Evolutionary conservation across 2,329 filamentous ascomycete genomes (phyloP).

Genomic region (Calonectria henricotiae): DNA sequence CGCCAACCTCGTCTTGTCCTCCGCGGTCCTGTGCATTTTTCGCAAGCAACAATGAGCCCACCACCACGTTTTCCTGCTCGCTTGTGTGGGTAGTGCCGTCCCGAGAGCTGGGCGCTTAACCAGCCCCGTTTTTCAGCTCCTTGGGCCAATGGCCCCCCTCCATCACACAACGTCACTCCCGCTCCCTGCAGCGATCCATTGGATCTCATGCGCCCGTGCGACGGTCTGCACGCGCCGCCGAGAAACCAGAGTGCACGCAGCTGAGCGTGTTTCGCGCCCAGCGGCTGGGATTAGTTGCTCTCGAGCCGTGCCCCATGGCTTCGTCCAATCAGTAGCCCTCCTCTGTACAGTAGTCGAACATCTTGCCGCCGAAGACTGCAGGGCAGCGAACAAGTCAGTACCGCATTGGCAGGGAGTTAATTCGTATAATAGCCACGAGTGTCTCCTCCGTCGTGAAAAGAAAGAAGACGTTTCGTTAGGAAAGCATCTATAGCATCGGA

Average conservation of each 20-base stretch:
- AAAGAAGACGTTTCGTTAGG: constrained; percentile 39
- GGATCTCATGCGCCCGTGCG: constrained; percentile 28
- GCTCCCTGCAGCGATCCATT: constrained; percentile 32
- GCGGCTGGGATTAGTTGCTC: constrained; percentile 26
- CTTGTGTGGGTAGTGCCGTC: background rate
- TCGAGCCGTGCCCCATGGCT: constrained; percentile 12
- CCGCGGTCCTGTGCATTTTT: background rate
- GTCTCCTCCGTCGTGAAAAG: constrained; percentile 37
- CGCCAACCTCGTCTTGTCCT: constrained; percentile 25
- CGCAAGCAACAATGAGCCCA: constrained; percentile 29
- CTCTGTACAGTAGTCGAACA: constrained; percentile 2
- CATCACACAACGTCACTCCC: constrained; percentile 16
- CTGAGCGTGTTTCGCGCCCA: constrained; percentile 24
- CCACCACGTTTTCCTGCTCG: constrained; percentile 25
- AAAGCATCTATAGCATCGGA: constrained; percentile 45
- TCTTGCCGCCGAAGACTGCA: constrained; percentile 31
- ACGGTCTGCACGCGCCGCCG: constrained; percentile 32
- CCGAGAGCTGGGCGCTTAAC: constrained; percentile 31
- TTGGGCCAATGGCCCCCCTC: constrained; percentile 28
- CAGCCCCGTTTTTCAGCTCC: background rate
- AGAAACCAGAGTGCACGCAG: constrained; percentile 12
- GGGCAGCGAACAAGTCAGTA: constrained; percentile 16
- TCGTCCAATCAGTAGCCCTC: constrained; percentile 24
- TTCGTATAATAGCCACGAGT: constrained; percentile 51
- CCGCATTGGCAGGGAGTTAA: constrained; percentile 23